These are phyloP conservation scores for Herpetospermum pedunculosum DNA, from an alignment of 306 rosid species.

Conservation along the genomic window DNA sequence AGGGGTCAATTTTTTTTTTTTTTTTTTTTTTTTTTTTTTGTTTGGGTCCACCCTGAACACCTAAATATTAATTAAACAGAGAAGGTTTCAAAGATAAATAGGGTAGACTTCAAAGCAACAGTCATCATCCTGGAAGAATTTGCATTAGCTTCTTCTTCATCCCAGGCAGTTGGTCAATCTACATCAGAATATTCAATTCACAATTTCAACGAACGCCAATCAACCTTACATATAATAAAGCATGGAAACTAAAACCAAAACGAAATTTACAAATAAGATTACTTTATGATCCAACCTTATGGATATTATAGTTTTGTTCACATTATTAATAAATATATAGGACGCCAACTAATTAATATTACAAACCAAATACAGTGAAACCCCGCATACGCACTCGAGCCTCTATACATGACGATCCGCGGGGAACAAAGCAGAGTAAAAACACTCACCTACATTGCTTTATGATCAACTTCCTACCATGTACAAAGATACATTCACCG, in stretches of 20 bases:
- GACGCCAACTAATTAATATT: background rate
- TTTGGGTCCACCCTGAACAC: too few relatives aligned
- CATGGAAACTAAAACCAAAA: background rate
- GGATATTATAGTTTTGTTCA: background rate
- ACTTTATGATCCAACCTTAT: background rate
- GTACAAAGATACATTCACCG: background rate
- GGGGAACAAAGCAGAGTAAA: constrained; percentile 19
- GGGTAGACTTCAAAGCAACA: too few relatives aligned
- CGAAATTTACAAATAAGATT: background rate
- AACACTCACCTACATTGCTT: background rate
- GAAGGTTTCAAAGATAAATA: too few relatives aligned
- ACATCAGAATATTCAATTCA: too few relatives aligned
- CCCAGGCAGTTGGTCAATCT: too few relatives aligned
- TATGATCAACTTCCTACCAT: background rate
- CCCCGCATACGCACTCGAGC: background rate
- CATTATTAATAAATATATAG: background rate
- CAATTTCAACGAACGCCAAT: too few relatives aligned
- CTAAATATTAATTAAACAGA: too few relatives aligned
- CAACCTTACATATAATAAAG: too few relatives aligned
- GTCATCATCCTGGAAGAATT: too few relatives aligned
- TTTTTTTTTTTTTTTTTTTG: too few relatives aligned
- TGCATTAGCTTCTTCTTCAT: too few relatives aligned
- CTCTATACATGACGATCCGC: constrained; percentile 44
- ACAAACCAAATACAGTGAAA: background rate
- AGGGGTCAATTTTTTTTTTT: too few relatives aligned